phyloP scores from a whole-genome alignment of 1,284 basidiomycete genomes.

The Taiwanofungus camphoratus region DNA sequence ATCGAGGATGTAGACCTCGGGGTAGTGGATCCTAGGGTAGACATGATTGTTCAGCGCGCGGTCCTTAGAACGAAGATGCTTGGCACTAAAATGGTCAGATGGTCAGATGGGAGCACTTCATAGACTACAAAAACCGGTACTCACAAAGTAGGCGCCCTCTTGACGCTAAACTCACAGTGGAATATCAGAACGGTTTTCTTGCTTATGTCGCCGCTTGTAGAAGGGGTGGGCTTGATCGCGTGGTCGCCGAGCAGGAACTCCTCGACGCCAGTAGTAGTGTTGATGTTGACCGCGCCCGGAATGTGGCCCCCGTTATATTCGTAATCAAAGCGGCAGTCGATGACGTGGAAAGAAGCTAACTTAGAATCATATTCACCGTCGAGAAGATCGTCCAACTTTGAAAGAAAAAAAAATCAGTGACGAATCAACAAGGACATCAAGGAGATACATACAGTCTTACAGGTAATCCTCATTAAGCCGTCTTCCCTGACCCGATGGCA shows the following conservation, averaged over 20 bases:
- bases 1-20: slow-evolving; percentile 95
- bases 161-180: slow-evolving; percentile 97
- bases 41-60: slow-evolving; percentile 81
- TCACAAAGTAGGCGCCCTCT: slow-evolving; percentile 94
- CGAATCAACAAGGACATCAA: background rate
- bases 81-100: slow-evolving; percentile 54
- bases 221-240: slow-evolving; percentile 63
- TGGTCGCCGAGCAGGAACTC: slow-evolving; percentile 65
- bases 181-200: slow-evolving; percentile 88
- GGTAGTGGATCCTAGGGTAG: slow-evolving; percentile 93
- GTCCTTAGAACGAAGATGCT: slow-evolving; percentile 88
- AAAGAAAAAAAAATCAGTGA: slow-evolving; percentile 10
- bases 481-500: slow-evolving; percentile 93
- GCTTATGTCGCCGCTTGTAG: slow-evolving; percentile 71
- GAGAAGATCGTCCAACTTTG: slow-evolving; percentile 71
- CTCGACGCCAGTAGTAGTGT: slow-evolving; percentile 78
- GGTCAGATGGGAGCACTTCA: slow-evolving; percentile 3
- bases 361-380: slow-evolving; percentile 63
- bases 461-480: slow-evolving; percentile 87
- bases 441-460: slow-evolving; percentile 60
- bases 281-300: slow-evolving; percentile 87
- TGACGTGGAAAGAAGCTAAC: slow-evolving; percentile 70
- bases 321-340: slow-evolving; percentile 98
- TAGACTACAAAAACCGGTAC: slow-evolving; percentile 28
- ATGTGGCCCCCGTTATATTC: slow-evolving; percentile 95